These are phyloP conservation scores for Metarhizium anisopliae DNA, from an alignment of 2,329 filamentous ascomycete genomes.

Conservation along the genomic window DNA sequence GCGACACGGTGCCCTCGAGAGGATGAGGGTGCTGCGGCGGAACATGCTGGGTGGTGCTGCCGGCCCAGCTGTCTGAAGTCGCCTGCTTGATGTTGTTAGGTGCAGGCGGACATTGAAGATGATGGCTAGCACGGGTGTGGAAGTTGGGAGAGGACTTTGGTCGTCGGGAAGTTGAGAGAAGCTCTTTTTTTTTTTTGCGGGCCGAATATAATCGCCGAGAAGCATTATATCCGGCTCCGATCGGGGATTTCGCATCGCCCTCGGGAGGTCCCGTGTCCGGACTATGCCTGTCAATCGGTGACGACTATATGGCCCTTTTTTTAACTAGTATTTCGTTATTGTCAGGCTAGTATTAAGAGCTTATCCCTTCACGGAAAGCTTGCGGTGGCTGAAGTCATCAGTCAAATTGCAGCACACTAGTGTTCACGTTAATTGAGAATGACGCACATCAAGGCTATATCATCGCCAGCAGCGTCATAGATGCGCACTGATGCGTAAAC, in stretches of 20 bases:
- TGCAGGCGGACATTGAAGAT: not conserved
- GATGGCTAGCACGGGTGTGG: not conserved
- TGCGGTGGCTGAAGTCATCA: too few species aligned
- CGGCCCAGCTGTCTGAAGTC: not conserved
- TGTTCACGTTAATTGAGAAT: too few species aligned
- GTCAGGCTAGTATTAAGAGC: too few species aligned
- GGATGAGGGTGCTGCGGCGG: constrained; percentile 17
- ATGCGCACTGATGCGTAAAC: too few species aligned
- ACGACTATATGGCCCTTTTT: too few species aligned
- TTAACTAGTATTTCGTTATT: too few species aligned
- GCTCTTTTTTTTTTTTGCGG: not conserved
- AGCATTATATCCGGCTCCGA: not conserved
- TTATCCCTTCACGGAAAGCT: too few species aligned
- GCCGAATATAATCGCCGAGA: not conserved
- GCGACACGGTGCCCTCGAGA: constrained; percentile 11
- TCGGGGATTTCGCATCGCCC: not conserved
- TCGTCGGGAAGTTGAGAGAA: not conserved
- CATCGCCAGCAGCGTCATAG: too few species aligned
- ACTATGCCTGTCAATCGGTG: too few species aligned
- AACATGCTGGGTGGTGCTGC: constrained; percentile 16
- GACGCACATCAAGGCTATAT: too few species aligned
- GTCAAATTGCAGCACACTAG: too few species aligned
- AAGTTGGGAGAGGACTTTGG: not conserved
- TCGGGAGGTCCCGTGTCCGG: not conserved
- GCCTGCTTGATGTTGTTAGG: not conserved